Base-by-base conservation (phyloP, 495 filamentous ascomycete species). In the Staphylotrichum longicolle region DNA sequence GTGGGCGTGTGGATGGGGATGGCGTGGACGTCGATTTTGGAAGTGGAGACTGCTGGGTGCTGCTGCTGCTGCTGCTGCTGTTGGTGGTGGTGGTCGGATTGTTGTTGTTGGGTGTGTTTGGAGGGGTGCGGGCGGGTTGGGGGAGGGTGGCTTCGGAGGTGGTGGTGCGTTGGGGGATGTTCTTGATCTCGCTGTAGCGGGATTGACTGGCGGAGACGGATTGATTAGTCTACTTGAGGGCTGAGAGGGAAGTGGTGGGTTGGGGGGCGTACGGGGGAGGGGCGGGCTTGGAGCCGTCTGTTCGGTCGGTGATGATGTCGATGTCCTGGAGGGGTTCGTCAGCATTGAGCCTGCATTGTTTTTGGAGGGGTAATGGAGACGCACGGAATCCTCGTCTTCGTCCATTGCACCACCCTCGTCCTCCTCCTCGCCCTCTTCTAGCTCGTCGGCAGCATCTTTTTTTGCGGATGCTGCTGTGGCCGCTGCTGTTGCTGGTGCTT, bases 301-400 rank as follows among this genome's bases (percentile, higher is more conserved):
- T 90, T 39, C 83, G 77, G 66, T 93, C 94, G 61, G 90, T 92
- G 66, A 97, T 95, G 67, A 98, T 95, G 67, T 98, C 92, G 66
- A 98, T 89, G 62, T 98, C 94, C 84, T 96, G 72, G 20, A 27
- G 20, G 6, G 66, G 8, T 20, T 11, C 50, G 56, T 66, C 58
- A 66, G 71, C 63, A 68, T 52, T 63, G 37, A 60, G 55, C n/a
- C n/a, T 10, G 20, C 15, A 10, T 0, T 4, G 7, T 15, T 7
- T 4, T 11, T 5, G 2, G 8, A 12, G 8, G 11, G 5, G 2
- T 33, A 14, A 9, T 30, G 5, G 27, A 54, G 33, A 20, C 67
- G 5, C 27, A 80, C 75, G 63, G 66, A 77, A 71, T 83, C 75
- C 62, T 85, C 88, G 40, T 84, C 83, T 64, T 91, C 91, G 53